These are phyloP conservation scores for Leishmania major DNA, from an alignment of 208 protist genomes.

Conservation along the genomic window DNA sequence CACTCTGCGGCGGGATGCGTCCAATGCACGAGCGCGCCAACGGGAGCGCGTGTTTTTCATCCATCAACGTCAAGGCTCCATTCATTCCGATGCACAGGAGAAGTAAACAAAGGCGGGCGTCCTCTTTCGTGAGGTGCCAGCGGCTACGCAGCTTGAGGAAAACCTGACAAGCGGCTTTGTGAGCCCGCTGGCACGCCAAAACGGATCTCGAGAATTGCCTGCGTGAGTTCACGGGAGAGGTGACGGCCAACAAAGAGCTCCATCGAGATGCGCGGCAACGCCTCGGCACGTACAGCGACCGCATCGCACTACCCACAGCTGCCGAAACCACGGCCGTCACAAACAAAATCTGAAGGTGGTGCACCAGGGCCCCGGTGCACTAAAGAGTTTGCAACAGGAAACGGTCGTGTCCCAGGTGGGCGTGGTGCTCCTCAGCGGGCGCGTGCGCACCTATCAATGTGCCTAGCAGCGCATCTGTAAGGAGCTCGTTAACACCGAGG, in stretches of 20 bases:
- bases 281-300: slow-evolving; percentile 7
- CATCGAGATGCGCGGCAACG: slow-evolving; percentile 12
- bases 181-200: slow-evolving; percentile 1
- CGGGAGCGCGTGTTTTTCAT: slow-evolving; percentile 16
- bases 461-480: slow-evolving; percentile 8
- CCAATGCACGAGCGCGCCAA: slow-evolving; percentile 13
- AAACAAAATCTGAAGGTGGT: slow-evolving; percentile 52
- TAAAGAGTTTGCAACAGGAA: slow-evolving; percentile 17
- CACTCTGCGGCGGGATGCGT: slow-evolving; percentile 5
- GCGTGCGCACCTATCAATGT: slow-evolving; percentile 15
- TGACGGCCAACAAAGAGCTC: slow-evolving; percentile 27
- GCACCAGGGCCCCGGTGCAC: slow-evolving; percentile 35
- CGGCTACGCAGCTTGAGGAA: background rate
- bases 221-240: slow-evolving; percentile 21
- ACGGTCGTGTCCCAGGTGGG: slow-evolving; percentile 9
- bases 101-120: slow-evolving; percentile 38
- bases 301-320: slow-evolving; percentile 36
- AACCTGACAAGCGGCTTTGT: background rate
- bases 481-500: slow-evolving; percentile 15
- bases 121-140: slow-evolving; percentile 20
- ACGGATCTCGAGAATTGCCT: slow-evolving; percentile 31
- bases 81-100: slow-evolving; percentile 38
- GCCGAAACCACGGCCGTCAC: slow-evolving; percentile 46
- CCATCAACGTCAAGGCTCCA: slow-evolving; percentile 15
- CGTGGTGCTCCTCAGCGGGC: slow-evolving; percentile 14